Evolutionary conservation across 768 basidiomycete species (phyloP).

Genomic region (Hericium coralloides): DNA sequence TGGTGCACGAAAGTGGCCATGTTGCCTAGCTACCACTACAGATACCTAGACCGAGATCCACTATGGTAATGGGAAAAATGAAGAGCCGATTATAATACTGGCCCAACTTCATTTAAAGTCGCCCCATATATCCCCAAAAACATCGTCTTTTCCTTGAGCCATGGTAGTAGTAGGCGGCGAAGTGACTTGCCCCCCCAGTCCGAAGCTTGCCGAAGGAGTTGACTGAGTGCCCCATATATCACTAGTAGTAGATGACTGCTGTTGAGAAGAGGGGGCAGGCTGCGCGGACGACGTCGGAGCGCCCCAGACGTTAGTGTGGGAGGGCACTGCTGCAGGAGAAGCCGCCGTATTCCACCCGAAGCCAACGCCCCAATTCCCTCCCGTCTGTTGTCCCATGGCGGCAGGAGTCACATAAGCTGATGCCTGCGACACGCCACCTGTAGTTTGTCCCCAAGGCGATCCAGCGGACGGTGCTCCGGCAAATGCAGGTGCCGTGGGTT

Average conservation of each 20-base stretch:
- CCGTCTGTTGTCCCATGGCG: slow-evolving; percentile 37
- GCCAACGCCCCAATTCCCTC: slow-evolving; percentile 55
- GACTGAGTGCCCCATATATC: slow-evolving; percentile 49
- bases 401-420: slow-evolving; percentile 1
- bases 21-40: too few species aligned
- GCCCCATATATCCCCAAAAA: slow-evolving; percentile 79
- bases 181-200: neutral
- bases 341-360: slow-evolving; percentile 48
- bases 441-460: slow-evolving; percentile 17
- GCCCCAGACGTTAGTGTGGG: slow-evolving; percentile 28
- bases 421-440: neutral
- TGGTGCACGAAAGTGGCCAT: too few species aligned
- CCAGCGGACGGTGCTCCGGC: slow-evolving; percentile 16
- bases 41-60: neutral
- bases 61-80: neutral
- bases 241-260: slow-evolving; percentile 31
- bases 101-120: slow-evolving; percentile 52
- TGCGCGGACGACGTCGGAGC: slow-evolving; percentile 8
- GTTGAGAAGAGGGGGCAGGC: slow-evolving; percentile 22
- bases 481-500: slow-evolving; percentile 15
- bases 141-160: slow-evolving; percentile 59
- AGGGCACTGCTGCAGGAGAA: slow-evolving; percentile 19
- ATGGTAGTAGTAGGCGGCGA: slow-evolving; percentile 12
- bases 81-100: neutral
- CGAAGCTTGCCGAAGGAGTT: slow-evolving; percentile 16